These are phyloP conservation scores for Mycena rebaudengoi DNA, from an alignment of 768 basidiomycete genomes.

Conservation along the genomic window DNA sequence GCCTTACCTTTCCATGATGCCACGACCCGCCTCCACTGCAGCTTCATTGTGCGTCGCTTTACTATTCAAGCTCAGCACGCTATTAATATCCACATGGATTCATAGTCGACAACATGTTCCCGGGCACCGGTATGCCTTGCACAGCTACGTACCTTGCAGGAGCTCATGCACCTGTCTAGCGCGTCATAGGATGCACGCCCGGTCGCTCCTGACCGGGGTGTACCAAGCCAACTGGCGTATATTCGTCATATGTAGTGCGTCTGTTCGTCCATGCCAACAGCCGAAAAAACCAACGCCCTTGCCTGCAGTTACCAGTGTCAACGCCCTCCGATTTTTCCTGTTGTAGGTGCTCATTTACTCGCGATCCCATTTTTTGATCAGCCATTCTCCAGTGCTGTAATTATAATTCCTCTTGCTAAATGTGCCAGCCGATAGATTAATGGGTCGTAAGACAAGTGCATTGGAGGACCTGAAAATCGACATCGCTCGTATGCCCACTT, in stretches of 20 bases:
- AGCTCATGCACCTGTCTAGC: no score
- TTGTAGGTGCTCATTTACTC: neutral
- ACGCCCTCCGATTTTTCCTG: neutral
- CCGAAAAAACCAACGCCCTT: neutral
- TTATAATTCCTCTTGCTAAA: neutral
- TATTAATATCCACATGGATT: neutral
- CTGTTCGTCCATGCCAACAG: neutral
- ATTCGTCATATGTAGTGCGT: slow-evolving; percentile 3
- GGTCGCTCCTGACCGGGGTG: neutral
- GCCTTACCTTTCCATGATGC: no score
- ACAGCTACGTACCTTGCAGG: neutral
- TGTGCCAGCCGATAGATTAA: no score
- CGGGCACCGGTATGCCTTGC: neutral
- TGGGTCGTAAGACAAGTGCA: neutral
- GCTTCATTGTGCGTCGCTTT: slow-evolving; percentile 51
- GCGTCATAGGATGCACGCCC: neutral
- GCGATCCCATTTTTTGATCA: neutral
- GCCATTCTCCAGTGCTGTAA: neutral
- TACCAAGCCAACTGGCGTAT: slow-evolving; percentile 13
- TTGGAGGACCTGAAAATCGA: slow-evolving; percentile 4
- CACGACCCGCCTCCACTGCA: slow-evolving; percentile 52
- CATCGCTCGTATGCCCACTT: neutral
- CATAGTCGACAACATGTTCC: slow-evolving; percentile 46
- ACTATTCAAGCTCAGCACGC: neutral
- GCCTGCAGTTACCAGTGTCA: neutral